Evolutionary conservation across 306 rosid genomes (phyloP).

Genomic region (Astragalus glycyphyllos): DNA sequence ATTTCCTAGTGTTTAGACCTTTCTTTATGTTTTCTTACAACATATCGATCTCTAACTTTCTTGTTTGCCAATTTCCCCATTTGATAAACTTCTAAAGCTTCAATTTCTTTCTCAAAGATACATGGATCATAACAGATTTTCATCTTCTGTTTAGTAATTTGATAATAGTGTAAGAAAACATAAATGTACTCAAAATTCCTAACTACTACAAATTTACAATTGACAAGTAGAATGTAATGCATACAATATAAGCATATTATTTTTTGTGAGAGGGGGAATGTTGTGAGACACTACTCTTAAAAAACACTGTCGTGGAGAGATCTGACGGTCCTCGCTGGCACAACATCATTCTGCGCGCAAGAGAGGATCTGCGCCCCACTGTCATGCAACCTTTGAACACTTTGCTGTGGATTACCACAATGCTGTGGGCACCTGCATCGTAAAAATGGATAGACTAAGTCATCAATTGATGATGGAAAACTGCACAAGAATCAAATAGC

Average conservation of each 20-base stretch:
- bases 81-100: neutral
- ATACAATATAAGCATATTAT: slow-evolving; percentile 17
- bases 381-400: too few relatives aligned
- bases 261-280: too few relatives aligned
- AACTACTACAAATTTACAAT: slow-evolving; percentile 6
- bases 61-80: slow-evolving; percentile 14
- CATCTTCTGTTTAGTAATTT: slow-evolving; percentile 18
- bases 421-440: slow-evolving; percentile 50
- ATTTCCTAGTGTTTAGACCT: slow-evolving; percentile 31
- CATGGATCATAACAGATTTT: slow-evolving; percentile 26
- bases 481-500: slow-evolving; percentile 23
- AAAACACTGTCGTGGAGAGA: too few relatives aligned
- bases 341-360: too few relatives aligned
- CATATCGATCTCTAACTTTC: slow-evolving; percentile 5
- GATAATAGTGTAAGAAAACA: slow-evolving; percentile 17
- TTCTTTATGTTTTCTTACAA: slow-evolving; percentile 6
- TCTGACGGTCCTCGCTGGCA: too few relatives aligned
- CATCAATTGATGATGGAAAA: slow-evolving; percentile 5
- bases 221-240: neutral
- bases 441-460: slow-evolving; percentile 17
- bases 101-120: slow-evolving; percentile 25
- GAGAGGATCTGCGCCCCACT: too few relatives aligned
- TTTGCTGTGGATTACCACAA: slow-evolving; percentile 50
- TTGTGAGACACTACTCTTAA: slow-evolving; percentile 2
- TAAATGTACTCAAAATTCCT: neutral